Base-by-base conservation (phyloP, 768 basidiomycete species). In the Macrolepiota albuminosa region DNA sequence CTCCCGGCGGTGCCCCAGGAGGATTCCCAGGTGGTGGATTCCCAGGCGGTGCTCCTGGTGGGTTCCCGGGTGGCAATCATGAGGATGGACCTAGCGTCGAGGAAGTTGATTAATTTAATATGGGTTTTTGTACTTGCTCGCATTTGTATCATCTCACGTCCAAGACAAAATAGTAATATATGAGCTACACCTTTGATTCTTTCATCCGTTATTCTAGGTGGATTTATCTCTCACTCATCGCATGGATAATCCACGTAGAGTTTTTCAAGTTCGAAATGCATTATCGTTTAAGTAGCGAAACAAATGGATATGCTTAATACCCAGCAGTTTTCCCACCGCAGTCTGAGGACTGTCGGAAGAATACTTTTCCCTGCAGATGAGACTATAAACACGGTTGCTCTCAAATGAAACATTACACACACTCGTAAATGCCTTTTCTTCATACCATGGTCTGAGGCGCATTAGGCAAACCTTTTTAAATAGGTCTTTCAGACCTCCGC, bases 81-180 rank as follows among this genome's bases (percentile, higher is more conserved):
- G 91, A 90, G 72, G 92, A 92, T 34, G 94, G 93, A 48, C 93
- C 93, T 49, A 88, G 86, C 60, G 93, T 95, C 56, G 93, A 95
- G 81, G 93, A 95, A 78, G 93, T 94, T 67, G 88, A 33, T 7
- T 18, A 10, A 31, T 54, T 31, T n/a, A 10, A 26, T 31, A 6
- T 21, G 11, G 21, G 6, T 6, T 34, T 14, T 16, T 13, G 14
- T 3, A 43, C 7, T 9, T 9, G 9, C 42, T 43, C 9, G n/a
- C 42, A 43, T 43, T 43, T 43, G 9, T 21, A 43, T 6, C 40
- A 42, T 42, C 40, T 40, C 8, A 10, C 42, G 2, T 29, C 4
- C 42, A 43, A 21, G 3, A 8, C 18, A 40, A 40, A 40, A n/a
- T 18, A 21, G 21, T 21, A 42, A 42, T 42, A 7, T 42, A 42